phyloP scores from a whole-genome alignment of 2,329 filamentous ascomycete species.

The Trichoderma harzianum region DNA sequence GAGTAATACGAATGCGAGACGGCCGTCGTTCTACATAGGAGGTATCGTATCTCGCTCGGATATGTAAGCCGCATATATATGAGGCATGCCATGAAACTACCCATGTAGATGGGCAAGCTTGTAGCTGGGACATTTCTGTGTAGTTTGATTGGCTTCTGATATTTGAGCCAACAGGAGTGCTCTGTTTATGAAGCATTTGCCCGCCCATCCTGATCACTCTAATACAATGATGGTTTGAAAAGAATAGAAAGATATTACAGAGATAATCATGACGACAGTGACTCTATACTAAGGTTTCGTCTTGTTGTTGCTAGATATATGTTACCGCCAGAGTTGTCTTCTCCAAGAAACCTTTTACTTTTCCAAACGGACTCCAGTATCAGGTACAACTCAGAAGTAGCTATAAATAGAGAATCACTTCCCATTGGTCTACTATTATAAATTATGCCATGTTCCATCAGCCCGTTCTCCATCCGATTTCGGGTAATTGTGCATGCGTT shows the following conservation, averaged over 20 bases:
- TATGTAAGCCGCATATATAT: background rate
- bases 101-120: background rate
- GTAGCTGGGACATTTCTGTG: background rate
- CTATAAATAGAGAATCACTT: background rate
- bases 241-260: background rate
- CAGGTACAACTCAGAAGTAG: background rate
- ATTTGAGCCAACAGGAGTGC: background rate
- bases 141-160: background rate
- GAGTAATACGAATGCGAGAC: background rate
- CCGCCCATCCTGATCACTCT: rapidly evolving
- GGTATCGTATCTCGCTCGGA: background rate
- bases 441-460: background rate
- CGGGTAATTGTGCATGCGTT: background rate
- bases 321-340: background rate
- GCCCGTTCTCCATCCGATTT: background rate
- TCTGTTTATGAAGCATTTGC: rapidly evolving
- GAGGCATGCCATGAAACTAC: background rate
- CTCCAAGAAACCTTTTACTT: background rate
- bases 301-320: background rate
- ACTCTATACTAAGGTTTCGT: background rate
- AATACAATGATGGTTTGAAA: background rate
- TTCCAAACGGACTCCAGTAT: background rate
- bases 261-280: background rate
- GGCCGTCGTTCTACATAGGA: background rate
- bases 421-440: background rate